These are phyloP conservation scores for Pelargonium citronellum DNA, from an alignment of 441 rosid genomes.

Conservation along the genomic window DNA sequence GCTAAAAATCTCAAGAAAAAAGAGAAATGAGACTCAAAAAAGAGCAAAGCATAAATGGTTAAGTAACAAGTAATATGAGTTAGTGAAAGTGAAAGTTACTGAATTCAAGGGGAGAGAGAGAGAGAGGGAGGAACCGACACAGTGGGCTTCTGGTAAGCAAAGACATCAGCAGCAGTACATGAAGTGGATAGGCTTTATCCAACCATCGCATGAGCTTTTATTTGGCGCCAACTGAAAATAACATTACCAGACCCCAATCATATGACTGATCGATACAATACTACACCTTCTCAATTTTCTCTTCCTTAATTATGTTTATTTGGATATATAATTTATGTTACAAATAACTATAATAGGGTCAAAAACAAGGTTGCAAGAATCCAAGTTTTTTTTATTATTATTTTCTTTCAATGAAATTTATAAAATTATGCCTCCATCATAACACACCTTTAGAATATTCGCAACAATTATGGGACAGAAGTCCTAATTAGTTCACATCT, in stretches of 20 bases:
- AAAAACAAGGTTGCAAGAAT: too few species aligned
- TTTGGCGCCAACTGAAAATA: constrained; percentile 50
- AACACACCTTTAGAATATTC: too few species aligned
- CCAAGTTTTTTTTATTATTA: too few species aligned
- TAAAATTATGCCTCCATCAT: too few species aligned
- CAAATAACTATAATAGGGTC: too few species aligned
- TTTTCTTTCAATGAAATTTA: too few species aligned
- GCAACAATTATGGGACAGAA: too few species aligned
- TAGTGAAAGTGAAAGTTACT: constrained; percentile 4
- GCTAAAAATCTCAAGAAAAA: not conserved
- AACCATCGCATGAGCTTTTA: constrained; percentile 20
- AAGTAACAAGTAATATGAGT: not conserved
- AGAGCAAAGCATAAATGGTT: not conserved
- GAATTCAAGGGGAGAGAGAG: not conserved
- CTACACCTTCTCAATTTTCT: not conserved
- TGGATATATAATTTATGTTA: too few species aligned
- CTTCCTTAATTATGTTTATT: too few species aligned
- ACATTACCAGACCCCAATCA: constrained; percentile 16
- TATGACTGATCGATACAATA: not conserved
- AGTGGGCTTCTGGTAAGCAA: constrained; percentile 12
- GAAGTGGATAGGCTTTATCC: constrained; percentile 35
- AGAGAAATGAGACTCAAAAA: too few species aligned
- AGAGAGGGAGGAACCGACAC: constrained; percentile 15
- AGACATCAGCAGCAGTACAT: constrained; percentile 17
- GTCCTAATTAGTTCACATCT: too few species aligned